Base-by-base conservation (phyloP, 257 asterid genomes). In the Solanum neorickii region DNA sequence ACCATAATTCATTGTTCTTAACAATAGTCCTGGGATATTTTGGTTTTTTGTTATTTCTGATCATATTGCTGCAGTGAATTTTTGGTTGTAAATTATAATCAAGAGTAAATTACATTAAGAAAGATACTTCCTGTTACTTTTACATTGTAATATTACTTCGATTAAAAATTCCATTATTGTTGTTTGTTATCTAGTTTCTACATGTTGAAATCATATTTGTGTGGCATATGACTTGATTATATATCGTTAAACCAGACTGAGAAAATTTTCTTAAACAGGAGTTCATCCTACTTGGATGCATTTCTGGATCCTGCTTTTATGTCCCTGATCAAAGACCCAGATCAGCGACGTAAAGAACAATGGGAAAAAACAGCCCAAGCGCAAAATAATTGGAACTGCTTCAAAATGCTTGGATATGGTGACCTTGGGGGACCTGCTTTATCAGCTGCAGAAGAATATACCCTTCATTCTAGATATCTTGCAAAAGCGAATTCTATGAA, bases 401-500 rank as follows among this genome's bases (percentile, higher is more conserved):
- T 92, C 83, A 94, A 92, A 91, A 89, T 97, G 93, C 92, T 97
- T 83, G 99, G 99, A 88, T 97, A 92, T 89, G 99, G 98, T 84
- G 98, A 97, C 72, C 92, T 97, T 42, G 96, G 98, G 65, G 94
- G 98, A 35, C 97, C 94, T 92, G 94, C 96, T 87, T 93, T 94
- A 87, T 93, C 98, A 49, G 93, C 98, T 72, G 96, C 99, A 37
- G 98, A 97, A 90, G 98, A 97, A 89, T 97, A 94, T 89, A 95
- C 99, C 1, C 95, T 95, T 87, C 99, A 97, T 90, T 94, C 99
- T 56, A 91, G 98, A 94, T 97, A 95, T 92, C 98, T 95, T 80
- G 92, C 98, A 83, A 97, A 94, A 94, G 99, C 99, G 66, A 97
- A 93, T 91, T 94, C 98, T 74, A 92, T 92, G 56, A 94, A 93